Evolutionary conservation across 2,329 filamentous ascomycete species (phyloP), one percentile per base, ranked within the genome.

Genomic region (Botryotinia convoluta): DNA sequence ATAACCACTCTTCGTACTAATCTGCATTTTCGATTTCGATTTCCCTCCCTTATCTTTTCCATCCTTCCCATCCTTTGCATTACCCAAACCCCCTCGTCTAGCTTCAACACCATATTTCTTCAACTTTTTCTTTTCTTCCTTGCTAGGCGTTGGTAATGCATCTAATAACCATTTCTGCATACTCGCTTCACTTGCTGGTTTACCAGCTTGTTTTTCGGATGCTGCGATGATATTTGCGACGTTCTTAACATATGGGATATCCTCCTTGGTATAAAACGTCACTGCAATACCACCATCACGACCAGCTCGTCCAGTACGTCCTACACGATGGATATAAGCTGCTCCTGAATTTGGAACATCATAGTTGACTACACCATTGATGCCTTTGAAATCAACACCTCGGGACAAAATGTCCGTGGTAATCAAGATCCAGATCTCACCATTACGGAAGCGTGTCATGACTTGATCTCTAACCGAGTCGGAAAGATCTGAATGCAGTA

Each of bases 341-440:
- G 95, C 95, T 8, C 92, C 92, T 0, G 93, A 95, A n/a, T 91
- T 93, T 0, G 96, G 96, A 14, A 98, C 94, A 82, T 99, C 96
- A 83, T 98, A 99, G 83, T 98, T 99, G 69, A 99, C 93, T 0
- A 99, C 95, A 63, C 95, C 94, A 79, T 98, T 98, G 76, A 99
- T 91, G 68, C 96, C 96, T 14, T 93, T 90, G 84, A 99, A 98
- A 82, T 99, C 96, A 59, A 99, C 91, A 32, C 96, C 96, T 48
- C 96, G 92, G 26, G 95, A 92, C 18, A 99, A 86, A 12, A 99
- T 88, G 80, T 99, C 96, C 0, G 96, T 99, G 0, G 96, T 98
- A 81, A 99, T 96, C 51, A 99, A 87, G 10, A 98, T 90, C 96
- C 96, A 99, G 75, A 98, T 91, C 81, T 98, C 94, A 76, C 95